A percentile compares a stretch with the other conserved stretches of the same genome.
Conservation (phyloP, 2,329 filamentous ascomycete genomes). For the Aspergillus sclerotialis region DNA sequence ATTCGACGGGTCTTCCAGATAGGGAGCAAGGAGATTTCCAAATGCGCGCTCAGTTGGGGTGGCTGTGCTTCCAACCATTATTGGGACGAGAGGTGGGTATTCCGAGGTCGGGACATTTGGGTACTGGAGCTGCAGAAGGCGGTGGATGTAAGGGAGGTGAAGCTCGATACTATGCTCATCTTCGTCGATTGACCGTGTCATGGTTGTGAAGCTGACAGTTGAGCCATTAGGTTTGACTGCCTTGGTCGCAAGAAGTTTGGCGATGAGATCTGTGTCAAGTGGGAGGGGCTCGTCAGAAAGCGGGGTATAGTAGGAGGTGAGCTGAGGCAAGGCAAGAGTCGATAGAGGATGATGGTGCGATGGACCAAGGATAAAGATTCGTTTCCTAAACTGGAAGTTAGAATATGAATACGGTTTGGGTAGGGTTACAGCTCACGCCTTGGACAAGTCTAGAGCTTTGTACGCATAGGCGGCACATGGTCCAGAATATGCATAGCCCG, state of each 20-base stretch:
- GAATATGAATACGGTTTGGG: slow-evolving; percentile 3
- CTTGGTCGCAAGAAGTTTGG: slow-evolving; percentile 25
- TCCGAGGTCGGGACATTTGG: slow-evolving; percentile 43
- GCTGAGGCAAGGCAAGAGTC: slow-evolving; percentile 69
- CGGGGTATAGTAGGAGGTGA: slow-evolving; percentile 45
- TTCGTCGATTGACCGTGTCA: slow-evolving; percentile 62
- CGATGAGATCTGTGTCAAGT: slow-evolving; percentile 38
- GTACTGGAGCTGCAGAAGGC: slow-evolving; percentile 54
- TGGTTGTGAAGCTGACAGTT: slow-evolving; percentile 40
- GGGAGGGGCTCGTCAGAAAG: slow-evolving; percentile 37
- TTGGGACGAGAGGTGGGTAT: slow-evolving; percentile 72
- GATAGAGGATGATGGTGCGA: slow-evolving; percentile 81
- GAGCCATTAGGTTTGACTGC: slow-evolving; percentile 23
- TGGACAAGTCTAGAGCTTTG: slow-evolving; percentile 73
- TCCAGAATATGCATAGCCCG: slow-evolving; percentile 88
- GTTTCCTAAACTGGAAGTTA: slow-evolving; percentile 50
- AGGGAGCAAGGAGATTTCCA: slow-evolving; percentile 67
- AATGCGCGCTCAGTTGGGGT: slow-evolving; percentile 58
- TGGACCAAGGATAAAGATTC: slow-evolving; percentile 85
- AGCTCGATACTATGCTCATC: slow-evolving; percentile 93
- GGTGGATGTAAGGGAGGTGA: slow-evolving; percentile 91
- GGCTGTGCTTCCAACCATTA: slow-evolving; percentile 74
- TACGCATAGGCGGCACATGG: slow-evolving; percentile 92
- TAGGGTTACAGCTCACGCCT: slow-evolving; percentile 47
- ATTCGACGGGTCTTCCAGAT: slow-evolving; percentile 65